Conservation (phyloP, 441 rosid species). For the Macaranga tanarius region DNA sequence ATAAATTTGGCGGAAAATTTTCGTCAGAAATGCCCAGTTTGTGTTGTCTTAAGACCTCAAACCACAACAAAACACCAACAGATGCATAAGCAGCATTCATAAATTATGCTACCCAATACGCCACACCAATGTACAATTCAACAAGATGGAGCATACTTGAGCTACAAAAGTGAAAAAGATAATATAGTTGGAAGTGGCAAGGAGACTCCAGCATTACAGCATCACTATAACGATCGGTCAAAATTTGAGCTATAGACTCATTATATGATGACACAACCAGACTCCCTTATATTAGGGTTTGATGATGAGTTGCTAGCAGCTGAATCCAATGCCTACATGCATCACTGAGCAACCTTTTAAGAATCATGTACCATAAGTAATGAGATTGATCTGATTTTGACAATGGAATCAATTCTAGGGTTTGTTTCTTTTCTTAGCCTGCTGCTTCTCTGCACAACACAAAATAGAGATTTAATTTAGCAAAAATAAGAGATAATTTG, state of each 20-base stretch:
- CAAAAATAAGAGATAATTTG: background rate
- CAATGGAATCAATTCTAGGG: constrained; percentile 1
- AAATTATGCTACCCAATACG: background rate
- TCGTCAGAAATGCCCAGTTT: too few species aligned
- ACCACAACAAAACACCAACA: too few species aligned
- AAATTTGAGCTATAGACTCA: background rate
- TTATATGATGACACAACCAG: background rate
- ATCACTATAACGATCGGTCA: too few species aligned
- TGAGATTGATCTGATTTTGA: too few species aligned
- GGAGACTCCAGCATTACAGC: background rate
- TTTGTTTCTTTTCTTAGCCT: constrained; percentile 38
- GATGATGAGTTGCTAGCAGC: background rate
- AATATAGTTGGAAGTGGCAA: background rate
- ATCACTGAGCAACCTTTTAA: background rate
- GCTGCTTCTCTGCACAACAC: constrained; percentile 37
- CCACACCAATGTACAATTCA: background rate
- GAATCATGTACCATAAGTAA: too few species aligned
- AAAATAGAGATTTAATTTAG: background rate
- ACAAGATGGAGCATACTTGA: background rate
- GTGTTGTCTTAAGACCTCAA: too few species aligned
- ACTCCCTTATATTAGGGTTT: too few species aligned
- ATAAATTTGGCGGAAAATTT: background rate
- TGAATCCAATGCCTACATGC: background rate
- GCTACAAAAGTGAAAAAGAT: background rate
- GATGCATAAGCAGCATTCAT: background rate